These are phyloP conservation scores for Cyberlindnera samutprakarnensis DNA, from an alignment of 805 yeast species.

Conservation along the genomic window DNA sequence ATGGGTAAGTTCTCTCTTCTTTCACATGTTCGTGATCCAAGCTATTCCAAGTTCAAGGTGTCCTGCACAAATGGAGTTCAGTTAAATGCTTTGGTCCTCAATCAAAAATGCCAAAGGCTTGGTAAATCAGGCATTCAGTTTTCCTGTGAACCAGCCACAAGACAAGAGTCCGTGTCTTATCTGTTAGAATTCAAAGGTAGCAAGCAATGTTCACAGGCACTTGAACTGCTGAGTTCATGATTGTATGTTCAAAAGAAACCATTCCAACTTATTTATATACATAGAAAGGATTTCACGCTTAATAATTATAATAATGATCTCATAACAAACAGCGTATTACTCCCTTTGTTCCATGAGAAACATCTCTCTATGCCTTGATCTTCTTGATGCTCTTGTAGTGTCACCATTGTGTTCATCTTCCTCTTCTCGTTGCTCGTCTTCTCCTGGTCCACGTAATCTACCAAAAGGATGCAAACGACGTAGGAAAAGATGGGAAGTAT, in stretches of 20 bases:
- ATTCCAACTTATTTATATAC: no score
- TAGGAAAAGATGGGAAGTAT: no score
- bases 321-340: no score
- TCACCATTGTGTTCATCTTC: not conserved
- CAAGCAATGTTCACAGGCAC: slow-evolving; percentile 15
- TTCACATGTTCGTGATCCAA: slow-evolving; percentile 16
- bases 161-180: slow-evolving; percentile 16
- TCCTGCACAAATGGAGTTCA: slow-evolving; percentile 3
- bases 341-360: no score
- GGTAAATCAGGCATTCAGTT: slow-evolving; percentile 20
- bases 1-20: slow-evolving; percentile 16
- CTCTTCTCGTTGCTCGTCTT: not conserved
- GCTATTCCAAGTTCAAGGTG: slow-evolving; percentile 14
- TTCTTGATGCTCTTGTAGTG: no score
- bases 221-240: slow-evolving; percentile 13
- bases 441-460: not conserved
- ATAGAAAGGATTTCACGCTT: no score
- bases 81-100: slow-evolving; percentile 9
- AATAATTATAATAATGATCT: no score
- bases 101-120: slow-evolving; percentile 12
- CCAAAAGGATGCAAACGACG: not conserved
- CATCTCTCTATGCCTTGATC: not conserved
- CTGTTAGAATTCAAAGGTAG: slow-evolving; percentile 19
- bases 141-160: slow-evolving; percentile 10
- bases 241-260: no score